phyloP scores from a whole-genome alignment of 257 asterid genomes.

The Nemophila menziesii region DNA sequence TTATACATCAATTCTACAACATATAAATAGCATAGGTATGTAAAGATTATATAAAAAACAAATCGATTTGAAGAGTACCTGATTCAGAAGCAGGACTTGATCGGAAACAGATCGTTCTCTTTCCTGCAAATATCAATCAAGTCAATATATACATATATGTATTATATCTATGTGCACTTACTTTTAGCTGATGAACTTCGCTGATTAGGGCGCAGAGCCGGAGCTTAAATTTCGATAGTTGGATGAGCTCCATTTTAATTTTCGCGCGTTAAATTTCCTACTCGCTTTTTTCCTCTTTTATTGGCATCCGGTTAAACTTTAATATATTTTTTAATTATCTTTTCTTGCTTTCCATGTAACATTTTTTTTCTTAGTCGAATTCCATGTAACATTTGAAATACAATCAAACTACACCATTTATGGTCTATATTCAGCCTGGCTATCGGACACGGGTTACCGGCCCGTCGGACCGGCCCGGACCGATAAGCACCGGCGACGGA shows the following conservation, averaged over 20 bases:
- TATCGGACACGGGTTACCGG: too few relatives aligned
- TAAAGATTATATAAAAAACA: not conserved
- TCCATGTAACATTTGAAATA: too few relatives aligned
- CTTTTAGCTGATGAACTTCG: slow-evolving; percentile 29
- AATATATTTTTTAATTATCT: too few relatives aligned
- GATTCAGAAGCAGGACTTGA: slow-evolving; percentile 16
- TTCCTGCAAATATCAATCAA: slow-evolving; percentile 19
- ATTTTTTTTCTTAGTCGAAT: too few relatives aligned
- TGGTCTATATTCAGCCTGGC: too few relatives aligned
- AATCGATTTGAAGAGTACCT: slow-evolving; percentile 18
- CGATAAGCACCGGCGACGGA: too few relatives aligned
- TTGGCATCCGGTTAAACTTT: too few relatives aligned
- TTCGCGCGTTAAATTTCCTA: too few relatives aligned
- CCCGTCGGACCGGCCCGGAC: too few relatives aligned
- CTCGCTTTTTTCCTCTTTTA: too few relatives aligned
- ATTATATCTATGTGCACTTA: slow-evolving; percentile 3
- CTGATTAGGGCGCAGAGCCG: slow-evolving; percentile 28
- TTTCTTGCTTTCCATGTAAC: too few relatives aligned
- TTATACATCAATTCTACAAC: not conserved
- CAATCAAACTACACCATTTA: too few relatives aligned
- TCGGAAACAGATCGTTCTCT: slow-evolving; percentile 23
- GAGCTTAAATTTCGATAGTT: slow-evolving; percentile 33
- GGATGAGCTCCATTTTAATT: slow-evolving; percentile 27
- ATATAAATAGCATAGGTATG: not conserved
- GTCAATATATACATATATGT: not conserved